Evolutionary conservation across 495 filamentous ascomycete genomes (phyloP), one percentile per base, ranked within the genome.

Genomic region (Podospora sp.): DNA sequence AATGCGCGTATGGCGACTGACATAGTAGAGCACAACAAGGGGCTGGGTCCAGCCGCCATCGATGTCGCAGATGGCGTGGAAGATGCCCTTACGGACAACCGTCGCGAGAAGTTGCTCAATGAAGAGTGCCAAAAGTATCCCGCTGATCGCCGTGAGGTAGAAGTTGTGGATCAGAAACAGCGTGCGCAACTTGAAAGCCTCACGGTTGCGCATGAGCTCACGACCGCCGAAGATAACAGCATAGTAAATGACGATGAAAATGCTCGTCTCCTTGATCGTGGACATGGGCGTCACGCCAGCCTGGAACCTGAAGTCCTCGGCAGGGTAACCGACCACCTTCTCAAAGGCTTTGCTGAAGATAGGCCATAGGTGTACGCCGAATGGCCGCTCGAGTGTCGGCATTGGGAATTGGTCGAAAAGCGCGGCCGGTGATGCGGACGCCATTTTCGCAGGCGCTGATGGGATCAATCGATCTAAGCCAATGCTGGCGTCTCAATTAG

Each of bases 361-460:
- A 66, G 95, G 94, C 95, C 95, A 99, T 79, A 98, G 79, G 52
- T 91, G 82, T 67, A 97, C 83, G 75, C 94, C 95, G 76, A 99
- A 97, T 14, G 95, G 95, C 71, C 91, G 87, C 77, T 97, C 94
- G 70, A 97, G 83, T 40, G 91, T 92, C 27, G 94, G 94, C 63
- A 88, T 59, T 60, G 89, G 89, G 60, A 94, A 70, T 66, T 87
- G 75, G 71, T 91, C 85, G 67, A 90, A 80, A 63, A 89, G 76
- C 66, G 90, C 84, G 71, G 86, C 80, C 57, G 78, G 66, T 62
- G 77, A 66, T 33, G 79, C 68, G 70, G 78, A 69, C 68, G 78
- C 77, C 81, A 83, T 83, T 66, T 65, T 77, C 60, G 58, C 29
- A 22, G 36, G 63, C 24, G 36, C 26, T 25, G 59, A 14, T 53